Conservation (phyloP, 176 grass and related monocot genomes). For the Rhynchospora tenuis region DNA sequence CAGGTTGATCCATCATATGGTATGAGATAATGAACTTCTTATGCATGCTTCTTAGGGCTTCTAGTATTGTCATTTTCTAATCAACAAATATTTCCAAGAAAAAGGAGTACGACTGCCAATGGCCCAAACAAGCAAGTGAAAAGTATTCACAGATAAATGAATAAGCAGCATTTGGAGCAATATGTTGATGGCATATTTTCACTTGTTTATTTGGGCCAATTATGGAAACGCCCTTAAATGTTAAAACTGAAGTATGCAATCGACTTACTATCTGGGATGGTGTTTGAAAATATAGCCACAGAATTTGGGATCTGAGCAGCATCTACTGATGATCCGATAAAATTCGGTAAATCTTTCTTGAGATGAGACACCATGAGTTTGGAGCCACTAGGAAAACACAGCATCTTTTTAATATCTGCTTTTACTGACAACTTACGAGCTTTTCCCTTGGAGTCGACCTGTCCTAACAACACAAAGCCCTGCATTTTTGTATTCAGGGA, state of each 20-base stretch:
- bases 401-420: slow-evolving; percentile 63
- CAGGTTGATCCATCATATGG: background rate
- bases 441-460: slow-evolving; percentile 78
- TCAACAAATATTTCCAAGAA: background rate
- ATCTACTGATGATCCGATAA: slow-evolving; percentile 5
- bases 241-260: slow-evolving; percentile 6
- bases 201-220: too few species aligned
- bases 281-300: slow-evolving; percentile 12
- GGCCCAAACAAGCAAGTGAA: background rate
- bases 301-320: background rate
- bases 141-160: background rate
- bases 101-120: background rate
- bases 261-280: slow-evolving; percentile 47
- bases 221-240: slow-evolving; percentile 7
- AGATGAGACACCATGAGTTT: slow-evolving; percentile 72
- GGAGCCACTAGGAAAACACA: slow-evolving; percentile 86
- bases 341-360: slow-evolving; percentile 37
- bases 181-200: background rate
- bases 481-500: slow-evolving; percentile 23
- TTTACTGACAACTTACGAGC: slow-evolving; percentile 57
- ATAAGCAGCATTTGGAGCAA: background rate
- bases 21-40: background rate
- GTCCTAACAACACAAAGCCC: slow-evolving; percentile 73
- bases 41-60: background rate
- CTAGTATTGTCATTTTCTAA: background rate